Base-by-base conservation (phyloP, 2,329 filamentous ascomycete genomes). In the Ascochyta rabiei region DNA sequence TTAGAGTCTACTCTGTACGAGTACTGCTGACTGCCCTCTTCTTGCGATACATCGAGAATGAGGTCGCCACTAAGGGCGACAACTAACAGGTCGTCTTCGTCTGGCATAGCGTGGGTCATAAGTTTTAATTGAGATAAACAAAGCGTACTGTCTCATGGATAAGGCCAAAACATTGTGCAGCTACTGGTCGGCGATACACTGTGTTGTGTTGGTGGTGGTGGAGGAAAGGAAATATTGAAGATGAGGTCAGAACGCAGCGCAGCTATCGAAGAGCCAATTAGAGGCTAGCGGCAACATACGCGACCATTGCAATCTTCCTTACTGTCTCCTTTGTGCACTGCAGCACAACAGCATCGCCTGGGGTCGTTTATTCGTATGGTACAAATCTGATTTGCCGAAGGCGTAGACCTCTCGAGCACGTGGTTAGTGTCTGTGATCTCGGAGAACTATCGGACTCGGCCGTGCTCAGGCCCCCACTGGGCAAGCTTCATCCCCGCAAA, bases 31-130 rank as follows among this genome's bases (percentile, higher is more conserved):
- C 73, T 76, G 2, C 81, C 84, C 31, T 84, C 86, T 57, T 86
- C 82, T 66, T 91, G 89, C 7, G 81, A 81, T 31, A 91, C 82
- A 57, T 86, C 81, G 13, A 92, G 80, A 28, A 91, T 70, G 18
- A 91, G 73, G 65, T 91, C 86, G 31, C 89, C 89, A 15, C 77
- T 75, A 4, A 79, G 62, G 19, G 81, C 81, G 44, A 91, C 82
- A 28, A 80, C 76, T 38, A 85, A 70, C 48, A 85, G 63, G 13
- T 61, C 62, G 31, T 64, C 48, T 37, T 65, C 62, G 47, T 66
- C 64, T n/a, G 61, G 55, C 64, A 69, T 70, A 49, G 55, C 61
- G 41, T 55, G 51, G 33, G 48, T 13, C 10, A 12, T 28, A 39
- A 53, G 31, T 39, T 21, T n/a, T 52, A 23, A 34, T 39, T 35